Percentiles rank a stretch among this genome's conserved stretches.
These are phyloP conservation scores for Pythium guiyangense DNA, from an alignment of 352 stramenopile genomes.

Conservation along the genomic window DNA sequence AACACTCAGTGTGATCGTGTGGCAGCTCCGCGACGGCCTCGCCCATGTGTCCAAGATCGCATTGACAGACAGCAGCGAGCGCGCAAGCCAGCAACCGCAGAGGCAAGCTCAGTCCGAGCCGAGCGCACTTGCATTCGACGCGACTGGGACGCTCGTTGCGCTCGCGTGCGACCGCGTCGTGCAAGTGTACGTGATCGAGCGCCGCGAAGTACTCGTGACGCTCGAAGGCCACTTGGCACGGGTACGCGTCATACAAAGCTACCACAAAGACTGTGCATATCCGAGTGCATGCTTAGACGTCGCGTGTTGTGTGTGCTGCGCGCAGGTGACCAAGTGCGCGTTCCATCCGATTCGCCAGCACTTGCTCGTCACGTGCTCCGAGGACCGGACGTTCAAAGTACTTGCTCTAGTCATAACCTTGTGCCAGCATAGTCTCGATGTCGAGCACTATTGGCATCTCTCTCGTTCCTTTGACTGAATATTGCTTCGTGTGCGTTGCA, in stretches of 20 bases:
- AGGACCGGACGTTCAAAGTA: slow-evolving; percentile 86
- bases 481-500: slow-evolving; percentile 11
- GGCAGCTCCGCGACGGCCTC: slow-evolving; percentile 31
- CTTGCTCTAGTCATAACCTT: too few species aligned
- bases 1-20: slow-evolving; percentile 49
- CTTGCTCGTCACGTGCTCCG: slow-evolving; percentile 64
- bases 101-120: slow-evolving; percentile 26
- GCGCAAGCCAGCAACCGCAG: neutral
- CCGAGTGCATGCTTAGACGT: neutral
- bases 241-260: slow-evolving; percentile 15
- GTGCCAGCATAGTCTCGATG: too few species aligned
- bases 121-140: slow-evolving; percentile 56
- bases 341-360: slow-evolving; percentile 72
- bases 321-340: slow-evolving; percentile 60
- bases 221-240: slow-evolving; percentile 65
- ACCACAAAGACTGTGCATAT: neutral
- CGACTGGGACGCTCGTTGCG: slow-evolving; percentile 52
- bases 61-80: slow-evolving; percentile 17
- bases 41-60: slow-evolving; percentile 27
- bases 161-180: slow-evolving; percentile 46
- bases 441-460: too few species aligned
- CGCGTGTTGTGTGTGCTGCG: neutral
- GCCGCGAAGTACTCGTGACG: slow-evolving; percentile 49
- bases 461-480: neutral
- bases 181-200: slow-evolving; percentile 50